phyloP scores from a whole-genome alignment of 2,329 filamentous ascomycete species.

The Hysterium pulicare region DNA sequence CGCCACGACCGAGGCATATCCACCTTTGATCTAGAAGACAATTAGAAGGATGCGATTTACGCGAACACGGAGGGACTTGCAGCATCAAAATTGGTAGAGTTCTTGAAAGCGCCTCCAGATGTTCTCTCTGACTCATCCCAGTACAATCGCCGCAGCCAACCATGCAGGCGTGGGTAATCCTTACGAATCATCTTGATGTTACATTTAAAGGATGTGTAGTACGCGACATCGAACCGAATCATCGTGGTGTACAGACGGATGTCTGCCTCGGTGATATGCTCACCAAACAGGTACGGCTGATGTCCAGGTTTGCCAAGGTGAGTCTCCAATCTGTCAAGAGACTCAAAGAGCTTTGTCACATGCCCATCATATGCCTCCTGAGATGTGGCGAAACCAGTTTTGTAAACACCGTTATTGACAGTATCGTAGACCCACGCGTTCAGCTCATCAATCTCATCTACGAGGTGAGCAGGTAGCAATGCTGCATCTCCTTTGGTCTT shows the following conservation, averaged over 20 bases:
- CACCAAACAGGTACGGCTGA: slow-evolving; percentile 71
- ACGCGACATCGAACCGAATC: slow-evolving; percentile 54
- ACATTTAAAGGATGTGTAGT: slow-evolving; percentile 63
- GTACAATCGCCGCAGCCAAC: slow-evolving; percentile 78
- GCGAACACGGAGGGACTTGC: slow-evolving; percentile 9
- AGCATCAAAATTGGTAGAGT: slow-evolving; percentile 25
- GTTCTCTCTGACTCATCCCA: slow-evolving; percentile 57
- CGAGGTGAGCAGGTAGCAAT: slow-evolving; percentile 65
- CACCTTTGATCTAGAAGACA: slow-evolving; percentile 22
- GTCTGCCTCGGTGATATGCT: slow-evolving; percentile 49
- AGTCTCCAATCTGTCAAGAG: slow-evolving; percentile 71
- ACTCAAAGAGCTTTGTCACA: slow-evolving; percentile 67
- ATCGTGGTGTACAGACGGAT: slow-evolving; percentile 55
- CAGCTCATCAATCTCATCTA: slow-evolving; percentile 66
- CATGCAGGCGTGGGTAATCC: slow-evolving; percentile 76
- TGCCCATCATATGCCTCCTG: slow-evolving; percentile 79
- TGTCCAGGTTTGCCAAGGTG: slow-evolving; percentile 56
- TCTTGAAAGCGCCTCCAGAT: slow-evolving; percentile 24
- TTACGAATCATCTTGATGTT: slow-evolving; percentile 80
- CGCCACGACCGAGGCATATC: slow-evolving; percentile 22
- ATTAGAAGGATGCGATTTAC: slow-evolving; percentile 4
- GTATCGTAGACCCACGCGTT: slow-evolving; percentile 76
- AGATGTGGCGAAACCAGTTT: slow-evolving; percentile 76
- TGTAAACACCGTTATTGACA: slow-evolving; percentile 56
- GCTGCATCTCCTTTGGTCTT: slow-evolving; percentile 52